Percentiles rank a stretch among this genome's conserved stretches.
Evolutionary conservation across 352 stramenopile genomes (phyloP).

Genomic region (Pythium phragmiticola): DNA sequence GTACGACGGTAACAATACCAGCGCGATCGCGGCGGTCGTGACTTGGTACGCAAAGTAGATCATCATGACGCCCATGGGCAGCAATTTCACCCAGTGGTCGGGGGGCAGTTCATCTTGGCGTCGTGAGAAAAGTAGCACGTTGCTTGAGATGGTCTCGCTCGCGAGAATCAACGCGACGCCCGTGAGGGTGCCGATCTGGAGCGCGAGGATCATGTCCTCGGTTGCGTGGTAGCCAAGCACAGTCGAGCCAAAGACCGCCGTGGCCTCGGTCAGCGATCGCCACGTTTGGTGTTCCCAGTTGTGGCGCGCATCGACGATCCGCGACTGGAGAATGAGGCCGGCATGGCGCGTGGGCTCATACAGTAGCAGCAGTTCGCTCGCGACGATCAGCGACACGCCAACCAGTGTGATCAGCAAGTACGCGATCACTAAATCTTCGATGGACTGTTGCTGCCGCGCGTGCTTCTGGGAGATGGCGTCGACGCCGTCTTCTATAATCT

Average conservation of each 20-base stretch:
- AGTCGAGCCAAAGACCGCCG: conserved; percentile 51
- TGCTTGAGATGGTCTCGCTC: conserved; percentile 45
- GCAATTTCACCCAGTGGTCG: conserved; percentile 80
- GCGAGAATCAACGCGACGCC: conserved; percentile 56
- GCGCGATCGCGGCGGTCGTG: conserved; percentile 40
- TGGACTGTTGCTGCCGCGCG: conserved; percentile 29
- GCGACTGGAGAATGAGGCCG: conserved; percentile 64
- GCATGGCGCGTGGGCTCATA: conserved; percentile 58
- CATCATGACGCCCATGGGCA: conserved; percentile 63
- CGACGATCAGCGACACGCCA: conserved; percentile 69
- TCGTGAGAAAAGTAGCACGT: conserved; percentile 28
- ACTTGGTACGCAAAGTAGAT: conserved; percentile 61
- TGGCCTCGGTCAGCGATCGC: conserved; percentile 63
- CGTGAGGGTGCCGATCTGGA: conserved; percentile 72
- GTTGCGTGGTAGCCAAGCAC: conserved; percentile 56
- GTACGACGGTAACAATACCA: conserved; percentile 41
- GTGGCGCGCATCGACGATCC: conserved; percentile 61
- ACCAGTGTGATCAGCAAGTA: conserved; percentile 76
- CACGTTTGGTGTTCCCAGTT: conserved; percentile 65
- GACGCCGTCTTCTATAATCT: conserved; percentile 9
- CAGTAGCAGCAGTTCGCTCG: conserved; percentile 71
- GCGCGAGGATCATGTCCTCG: conserved; percentile 59
- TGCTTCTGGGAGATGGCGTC: neutral
- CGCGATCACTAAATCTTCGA: conserved; percentile 66
- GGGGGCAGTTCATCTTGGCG: conserved; percentile 44